Evolutionary conservation across 495 filamentous ascomycete genomes (phyloP).

Genomic region (Jackrogersella minutella): DNA sequence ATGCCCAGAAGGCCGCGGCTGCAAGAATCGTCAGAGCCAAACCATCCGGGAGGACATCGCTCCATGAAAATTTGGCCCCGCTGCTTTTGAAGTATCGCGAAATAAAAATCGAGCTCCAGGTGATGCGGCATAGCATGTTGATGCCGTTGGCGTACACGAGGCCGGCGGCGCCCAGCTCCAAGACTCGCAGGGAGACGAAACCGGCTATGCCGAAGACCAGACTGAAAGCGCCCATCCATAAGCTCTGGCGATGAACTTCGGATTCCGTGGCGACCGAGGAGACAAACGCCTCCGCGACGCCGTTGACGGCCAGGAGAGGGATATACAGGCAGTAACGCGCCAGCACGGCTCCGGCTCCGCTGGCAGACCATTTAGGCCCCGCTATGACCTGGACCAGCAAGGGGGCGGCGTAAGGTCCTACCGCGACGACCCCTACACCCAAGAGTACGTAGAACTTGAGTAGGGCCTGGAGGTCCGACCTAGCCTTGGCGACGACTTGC

Average conservation of each 20-base stretch:
- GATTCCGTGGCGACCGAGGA: slow-evolving; percentile 76
- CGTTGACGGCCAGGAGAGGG: slow-evolving; percentile 90
- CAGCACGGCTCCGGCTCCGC: slow-evolving; percentile 69
- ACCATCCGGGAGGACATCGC: slow-evolving; percentile 27
- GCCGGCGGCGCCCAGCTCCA: slow-evolving; percentile 75
- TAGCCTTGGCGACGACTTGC: slow-evolving; percentile 46
- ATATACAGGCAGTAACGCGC: slow-evolving; percentile 90
- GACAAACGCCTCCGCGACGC: slow-evolving; percentile 91
- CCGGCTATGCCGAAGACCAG: slow-evolving; percentile 74
- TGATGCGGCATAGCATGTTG: slow-evolving; percentile 83
- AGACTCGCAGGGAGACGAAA: slow-evolving; percentile 70
- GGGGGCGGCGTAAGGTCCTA: slow-evolving; percentile 78
- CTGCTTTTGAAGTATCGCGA: slow-evolving; percentile 62
- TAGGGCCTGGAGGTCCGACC: slow-evolving; percentile 58
- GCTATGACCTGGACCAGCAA: slow-evolving; percentile 74
- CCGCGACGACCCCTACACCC: slow-evolving; percentile 66
- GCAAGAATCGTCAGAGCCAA: slow-evolving; percentile 24
- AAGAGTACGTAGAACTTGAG: slow-evolving; percentile 72
- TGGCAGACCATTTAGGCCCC: slow-evolving; percentile 73
- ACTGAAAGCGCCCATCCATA: slow-evolving; percentile 84
- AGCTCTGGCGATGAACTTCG: slow-evolving; percentile 76
- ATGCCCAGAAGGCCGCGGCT: slow-evolving; percentile 35
- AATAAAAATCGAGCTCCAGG: slow-evolving; percentile 82
- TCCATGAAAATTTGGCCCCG: slow-evolving; percentile 45
- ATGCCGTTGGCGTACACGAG: slow-evolving; percentile 85